A percentile compares a stretch with the other conserved stretches of the same genome.
These are phyloP conservation scores for Clavaria fumosa DNA, from an alignment of 768 basidiomycete species.

Conservation along the genomic window DNA sequence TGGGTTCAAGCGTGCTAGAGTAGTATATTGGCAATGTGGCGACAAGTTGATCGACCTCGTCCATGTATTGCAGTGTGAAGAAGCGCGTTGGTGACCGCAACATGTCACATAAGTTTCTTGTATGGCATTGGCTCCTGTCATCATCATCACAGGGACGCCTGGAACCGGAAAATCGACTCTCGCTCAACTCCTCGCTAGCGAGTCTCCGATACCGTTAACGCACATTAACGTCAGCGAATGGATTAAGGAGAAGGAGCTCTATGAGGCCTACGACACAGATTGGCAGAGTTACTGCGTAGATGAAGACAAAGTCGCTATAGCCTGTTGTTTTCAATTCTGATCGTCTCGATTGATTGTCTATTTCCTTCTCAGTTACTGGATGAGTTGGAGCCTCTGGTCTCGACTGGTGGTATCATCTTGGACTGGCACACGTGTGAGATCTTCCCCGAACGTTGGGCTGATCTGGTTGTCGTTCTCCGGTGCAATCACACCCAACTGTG, in stretches of 20 bases:
- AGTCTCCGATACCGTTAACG: slow-evolving; percentile 51
- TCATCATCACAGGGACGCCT: slow-evolving; percentile 82
- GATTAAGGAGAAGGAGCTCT: slow-evolving; percentile 70
- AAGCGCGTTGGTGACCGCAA: slow-evolving; percentile 4
- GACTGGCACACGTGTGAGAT: slow-evolving; percentile 93
- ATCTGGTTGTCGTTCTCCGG: slow-evolving; percentile 83
- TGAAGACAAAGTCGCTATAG: slow-evolving; percentile 87
- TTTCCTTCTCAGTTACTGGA: slow-evolving; percentile 83
- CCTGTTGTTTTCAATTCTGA: too few species aligned
- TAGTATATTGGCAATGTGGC: slow-evolving; percentile 57
- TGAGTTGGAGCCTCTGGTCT: slow-evolving; percentile 61
- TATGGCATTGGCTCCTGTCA: slow-evolving; percentile 32
- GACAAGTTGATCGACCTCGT: slow-evolving; percentile 44
- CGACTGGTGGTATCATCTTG: slow-evolving; percentile 65
- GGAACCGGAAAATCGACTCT: slow-evolving; percentile 96
- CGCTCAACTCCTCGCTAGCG: slow-evolving; percentile 64
- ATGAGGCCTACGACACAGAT: slow-evolving; percentile 80
- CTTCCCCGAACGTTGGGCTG: slow-evolving; percentile 94
- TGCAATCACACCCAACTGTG: slow-evolving; percentile 82
- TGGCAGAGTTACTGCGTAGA: slow-evolving; percentile 93
- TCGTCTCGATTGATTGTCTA: too few species aligned
- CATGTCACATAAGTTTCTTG: slow-evolving; percentile 8
- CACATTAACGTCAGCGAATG: slow-evolving; percentile 87
- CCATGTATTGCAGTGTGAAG: too few species aligned
- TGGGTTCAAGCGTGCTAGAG: slow-evolving; percentile 42